Conservation (phyloP, 108 stramenopile genomes). For the Cyclotella atomus region DNA sequence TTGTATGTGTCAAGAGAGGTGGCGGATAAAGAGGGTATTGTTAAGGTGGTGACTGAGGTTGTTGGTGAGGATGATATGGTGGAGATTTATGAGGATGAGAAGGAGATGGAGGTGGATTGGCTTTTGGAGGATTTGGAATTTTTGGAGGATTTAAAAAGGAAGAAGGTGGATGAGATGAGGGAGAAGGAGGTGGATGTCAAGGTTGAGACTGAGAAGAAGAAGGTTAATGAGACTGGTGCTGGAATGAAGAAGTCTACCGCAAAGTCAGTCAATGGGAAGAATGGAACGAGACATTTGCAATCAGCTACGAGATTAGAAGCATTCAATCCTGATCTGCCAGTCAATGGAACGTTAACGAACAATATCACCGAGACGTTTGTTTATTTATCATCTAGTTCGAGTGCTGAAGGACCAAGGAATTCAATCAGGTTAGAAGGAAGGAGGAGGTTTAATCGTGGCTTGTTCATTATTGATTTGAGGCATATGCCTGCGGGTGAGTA, state of each 20-base stretch:
- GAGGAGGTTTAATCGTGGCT: conserved; percentile 76
- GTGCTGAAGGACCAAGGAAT: conserved; percentile 70
- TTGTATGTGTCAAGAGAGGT: conserved; percentile 63
- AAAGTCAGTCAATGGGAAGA: neutral
- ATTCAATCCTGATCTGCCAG: conserved; percentile 44
- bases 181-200: conserved; percentile 12
- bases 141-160: conserved; percentile 43
- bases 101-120: conserved; percentile 42
- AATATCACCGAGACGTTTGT: conserved; percentile 70
- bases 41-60: conserved; percentile 56
- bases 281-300: neutral
- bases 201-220: neutral
- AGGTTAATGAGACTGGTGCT: neutral
- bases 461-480: conserved; percentile 81
- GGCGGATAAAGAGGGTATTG: conserved; percentile 61
- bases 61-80: conserved; percentile 54
- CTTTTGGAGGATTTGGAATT: conserved; percentile 43
- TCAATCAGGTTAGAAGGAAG: conserved; percentile 83
- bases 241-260: neutral
- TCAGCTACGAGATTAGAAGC: conserved; percentile 30
- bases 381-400: conserved; percentile 69
- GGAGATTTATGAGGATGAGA: conserved; percentile 47
- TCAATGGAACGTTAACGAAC: conserved; percentile 6
- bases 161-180: conserved; percentile 7
- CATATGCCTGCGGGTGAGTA: conserved; percentile 75